phyloP scores from a whole-genome alignment of 2,329 filamentous ascomycete species.

The Tolypocladium album region DNA sequence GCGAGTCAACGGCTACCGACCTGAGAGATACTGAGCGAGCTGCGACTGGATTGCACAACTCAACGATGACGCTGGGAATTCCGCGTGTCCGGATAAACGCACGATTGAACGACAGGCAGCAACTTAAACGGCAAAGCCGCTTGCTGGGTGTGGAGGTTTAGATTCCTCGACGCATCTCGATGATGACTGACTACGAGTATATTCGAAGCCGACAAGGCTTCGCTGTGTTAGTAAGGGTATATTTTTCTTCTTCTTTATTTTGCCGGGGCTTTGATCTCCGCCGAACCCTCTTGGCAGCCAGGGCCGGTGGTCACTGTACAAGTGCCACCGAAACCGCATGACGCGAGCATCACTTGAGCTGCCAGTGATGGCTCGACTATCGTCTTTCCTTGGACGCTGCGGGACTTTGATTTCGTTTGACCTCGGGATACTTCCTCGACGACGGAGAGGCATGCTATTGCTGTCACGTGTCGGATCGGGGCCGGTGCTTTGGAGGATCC shows the following conservation, averaged over 20 bases:
- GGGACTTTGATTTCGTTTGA: not conserved
- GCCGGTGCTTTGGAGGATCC: not conserved
- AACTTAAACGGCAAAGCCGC: not conserved
- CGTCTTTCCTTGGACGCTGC: not conserved
- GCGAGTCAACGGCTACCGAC: conserved; percentile 35
- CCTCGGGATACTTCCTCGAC: not conserved
- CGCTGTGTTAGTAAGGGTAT: conserved; percentile 9
- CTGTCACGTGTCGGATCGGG: not conserved
- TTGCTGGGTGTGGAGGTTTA: not conserved
- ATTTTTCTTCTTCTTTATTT: not conserved
- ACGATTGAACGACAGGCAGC: conserved; percentile 9
- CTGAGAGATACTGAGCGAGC: conserved; percentile 22
- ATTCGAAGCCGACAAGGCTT: conserved; percentile 2
- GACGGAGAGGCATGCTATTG: not conserved
- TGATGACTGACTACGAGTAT: not conserved
- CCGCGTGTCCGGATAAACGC: conserved; percentile 1
- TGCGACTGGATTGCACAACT: not conserved
- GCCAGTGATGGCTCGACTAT: not conserved
- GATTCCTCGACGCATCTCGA: not conserved
- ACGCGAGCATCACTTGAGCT: not conserved
- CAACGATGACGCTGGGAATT: not conserved
- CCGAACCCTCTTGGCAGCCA: not conserved
- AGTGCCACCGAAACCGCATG: conserved; percentile 1
- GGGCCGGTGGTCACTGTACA: conserved; percentile 5
- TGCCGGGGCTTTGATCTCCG: not conserved